Percentiles rank a stretch among this genome's conserved stretches.
Evolutionary conservation across 2,329 filamentous ascomycete genomes (phyloP).

Genomic region (Ophiostoma himal-ulmi): DNA sequence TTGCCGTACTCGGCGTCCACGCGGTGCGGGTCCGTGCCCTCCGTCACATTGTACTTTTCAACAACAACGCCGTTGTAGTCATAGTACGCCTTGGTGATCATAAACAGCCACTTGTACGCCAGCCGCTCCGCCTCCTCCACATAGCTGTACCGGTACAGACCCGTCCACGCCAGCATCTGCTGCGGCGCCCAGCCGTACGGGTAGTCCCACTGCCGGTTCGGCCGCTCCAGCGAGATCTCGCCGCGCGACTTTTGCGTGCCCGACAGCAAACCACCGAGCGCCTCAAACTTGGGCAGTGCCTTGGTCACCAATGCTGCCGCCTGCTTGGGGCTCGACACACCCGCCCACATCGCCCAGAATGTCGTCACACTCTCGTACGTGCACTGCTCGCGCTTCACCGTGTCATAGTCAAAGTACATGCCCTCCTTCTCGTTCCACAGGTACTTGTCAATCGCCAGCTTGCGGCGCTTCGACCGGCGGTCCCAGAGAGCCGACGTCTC

Average conservation of each 20-base stretch:
- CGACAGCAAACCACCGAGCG: conserved; percentile 77
- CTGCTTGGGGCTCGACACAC: conserved; percentile 76
- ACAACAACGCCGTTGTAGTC: conserved; percentile 98
- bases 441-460: conserved; percentile 82
- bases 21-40: conserved; percentile 81
- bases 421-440: conserved; percentile 88
- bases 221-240: conserved; percentile 68
- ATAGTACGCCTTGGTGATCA: conserved; percentile 97
- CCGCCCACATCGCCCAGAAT: conserved; percentile 97
- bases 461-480: conserved; percentile 75
- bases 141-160: conserved; percentile 85
- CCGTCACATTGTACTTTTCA: conserved; percentile 96
- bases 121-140: conserved; percentile 81
- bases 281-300: conserved; percentile 82
- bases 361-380: conserved; percentile 88
- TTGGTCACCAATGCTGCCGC: conserved; percentile 75
- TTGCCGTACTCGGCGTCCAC: conserved; percentile 98
- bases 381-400: conserved; percentile 70
- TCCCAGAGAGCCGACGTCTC: conserved; percentile 89
- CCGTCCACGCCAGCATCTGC: conserved; percentile 96
- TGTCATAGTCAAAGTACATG: conserved; percentile 98
- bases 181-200: conserved; percentile 98
- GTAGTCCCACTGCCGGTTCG: conserved; percentile 97
- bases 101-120: conserved; percentile 94
- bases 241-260: conserved; percentile 88